Evolutionary conservation across 805 yeast species (phyloP).

Genomic region (Kazachstania africana): DNA sequence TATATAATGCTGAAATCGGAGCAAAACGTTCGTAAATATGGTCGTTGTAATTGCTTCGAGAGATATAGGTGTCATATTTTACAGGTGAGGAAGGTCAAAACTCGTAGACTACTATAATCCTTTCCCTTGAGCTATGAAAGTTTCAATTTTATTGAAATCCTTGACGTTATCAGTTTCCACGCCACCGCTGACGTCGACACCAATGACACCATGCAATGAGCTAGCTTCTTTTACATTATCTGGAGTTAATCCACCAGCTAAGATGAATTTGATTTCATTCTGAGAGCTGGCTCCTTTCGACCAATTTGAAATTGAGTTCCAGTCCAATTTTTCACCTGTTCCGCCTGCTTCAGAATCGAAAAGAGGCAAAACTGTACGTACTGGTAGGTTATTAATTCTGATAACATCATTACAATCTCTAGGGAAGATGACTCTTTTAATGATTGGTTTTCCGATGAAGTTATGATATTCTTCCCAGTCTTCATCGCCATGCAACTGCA

Average conservation of each 20-base stretch:
- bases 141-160: slow-evolving; percentile 49
- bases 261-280: slow-evolving; percentile 34
- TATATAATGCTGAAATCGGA: too few relatives aligned
- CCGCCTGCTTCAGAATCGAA: slow-evolving; percentile 90
- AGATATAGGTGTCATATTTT: too few relatives aligned
- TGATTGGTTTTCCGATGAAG: slow-evolving; percentile 42
- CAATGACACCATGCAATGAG: slow-evolving; percentile 46
- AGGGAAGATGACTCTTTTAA: slow-evolving; percentile 58
- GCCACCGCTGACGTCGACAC: slow-evolving; percentile 93
- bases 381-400: slow-evolving; percentile 4
- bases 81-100: too few relatives aligned
- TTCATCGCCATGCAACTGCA: slow-evolving; percentile 79
- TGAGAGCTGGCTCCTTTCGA: slow-evolving; percentile 22
- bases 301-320: slow-evolving; percentile 43
- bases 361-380: slow-evolving; percentile 32
- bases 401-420: slow-evolving; percentile 34
- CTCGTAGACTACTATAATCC: too few relatives aligned
- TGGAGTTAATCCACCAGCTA: slow-evolving; percentile 87
- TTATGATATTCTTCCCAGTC: slow-evolving; percentile 29
- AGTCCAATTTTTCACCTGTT: slow-evolving; percentile 70
- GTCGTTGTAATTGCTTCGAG: too few relatives aligned
- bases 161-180: slow-evolving; percentile 74
- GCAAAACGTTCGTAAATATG: too few relatives aligned
- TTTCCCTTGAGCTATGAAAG: too few relatives aligned
- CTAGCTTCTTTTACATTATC: slow-evolving; percentile 55